phyloP scores from a whole-genome alignment of 148 eudicot genomes.

The Silene uniflora region DNA sequence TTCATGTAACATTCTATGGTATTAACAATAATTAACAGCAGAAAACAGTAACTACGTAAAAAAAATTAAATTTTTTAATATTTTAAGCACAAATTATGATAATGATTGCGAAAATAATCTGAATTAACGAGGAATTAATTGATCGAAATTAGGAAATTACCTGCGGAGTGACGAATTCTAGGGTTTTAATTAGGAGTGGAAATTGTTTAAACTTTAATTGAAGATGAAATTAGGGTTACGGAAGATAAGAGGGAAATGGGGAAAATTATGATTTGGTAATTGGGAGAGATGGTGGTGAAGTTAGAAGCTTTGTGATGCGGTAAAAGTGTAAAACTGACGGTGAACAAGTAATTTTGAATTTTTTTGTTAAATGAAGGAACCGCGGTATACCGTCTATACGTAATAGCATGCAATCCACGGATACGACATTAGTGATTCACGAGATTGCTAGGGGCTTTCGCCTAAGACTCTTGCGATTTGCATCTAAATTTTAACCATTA shows the following conservation, averaged over 20 bases:
- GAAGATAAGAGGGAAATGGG: background rate
- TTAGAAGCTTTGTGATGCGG: no score
- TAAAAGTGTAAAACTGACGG: no score
- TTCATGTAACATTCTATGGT: background rate
- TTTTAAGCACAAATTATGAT: background rate
- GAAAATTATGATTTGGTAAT: background rate
- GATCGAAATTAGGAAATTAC: background rate
- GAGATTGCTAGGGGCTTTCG: no score
- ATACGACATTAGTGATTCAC: no score
- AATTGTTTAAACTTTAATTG: background rate
- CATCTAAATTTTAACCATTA: no score
- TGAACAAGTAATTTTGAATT: no score
- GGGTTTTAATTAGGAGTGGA: conserved; percentile 2
- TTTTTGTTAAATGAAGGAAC: no score
- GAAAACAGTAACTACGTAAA: background rate
- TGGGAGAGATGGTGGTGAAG: no score
- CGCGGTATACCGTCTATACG: no score
- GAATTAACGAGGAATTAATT: background rate
- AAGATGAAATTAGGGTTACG: background rate
- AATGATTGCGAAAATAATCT: background rate
- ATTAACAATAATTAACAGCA: background rate
- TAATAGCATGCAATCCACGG: no score
- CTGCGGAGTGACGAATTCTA: background rate
- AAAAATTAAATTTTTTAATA: background rate
- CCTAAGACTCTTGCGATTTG: no score